Evolutionary conservation across 2,329 filamentous ascomycete genomes (phyloP), one percentile per base, ranked within the genome.

Genomic region (Talaromyces amestolkiae): DNA sequence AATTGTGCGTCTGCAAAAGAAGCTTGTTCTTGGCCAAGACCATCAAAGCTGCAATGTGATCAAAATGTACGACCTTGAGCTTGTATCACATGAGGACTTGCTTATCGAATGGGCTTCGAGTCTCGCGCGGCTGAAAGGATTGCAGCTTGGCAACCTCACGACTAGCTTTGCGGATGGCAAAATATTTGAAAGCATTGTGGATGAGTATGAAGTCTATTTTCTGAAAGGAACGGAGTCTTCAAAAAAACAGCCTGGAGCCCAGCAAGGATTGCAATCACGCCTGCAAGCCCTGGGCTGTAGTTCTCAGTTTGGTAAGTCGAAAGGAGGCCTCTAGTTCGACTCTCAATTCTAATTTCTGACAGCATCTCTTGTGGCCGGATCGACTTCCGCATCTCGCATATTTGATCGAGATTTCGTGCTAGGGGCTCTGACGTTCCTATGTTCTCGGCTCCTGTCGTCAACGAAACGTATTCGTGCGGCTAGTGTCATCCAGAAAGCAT

Each of bases 351-450:
- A n/a, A 67, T 8, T 31, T 64, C 67, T 60, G 5, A 39, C 35
- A 86, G 84, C 78, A 74, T 73, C 73, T 60, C 80, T 83, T 61
- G 81, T 83, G 68, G 74, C 69, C 17, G 71, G 70, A 0, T 70
- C 70, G 9, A 68, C 63, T 37, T 72, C 73, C 22, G 64, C 70
- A 7, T 68, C 72, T n/a, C 76, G 78, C 31, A 80, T 87, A 27
- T 84, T 86, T 13, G 82, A 83, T 64, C 77, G 77, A 31, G 81
- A 84, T 69, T 87, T 86, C 67, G 86, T 84, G 0, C 72, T 87
- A 31, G 82, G 84, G 2, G 81, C 84, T 2, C 81, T 89, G 8
- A 81, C 85, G 3, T 88, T 88, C 72, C 80, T 89, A 6, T 86
- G 85, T 49, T 86, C 84, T 3, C 81, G 86, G 47, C 76, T 89